Evolutionary conservation across 2,329 filamentous ascomycete species (phyloP).

Genomic region (Epichloe amarillans): DNA sequence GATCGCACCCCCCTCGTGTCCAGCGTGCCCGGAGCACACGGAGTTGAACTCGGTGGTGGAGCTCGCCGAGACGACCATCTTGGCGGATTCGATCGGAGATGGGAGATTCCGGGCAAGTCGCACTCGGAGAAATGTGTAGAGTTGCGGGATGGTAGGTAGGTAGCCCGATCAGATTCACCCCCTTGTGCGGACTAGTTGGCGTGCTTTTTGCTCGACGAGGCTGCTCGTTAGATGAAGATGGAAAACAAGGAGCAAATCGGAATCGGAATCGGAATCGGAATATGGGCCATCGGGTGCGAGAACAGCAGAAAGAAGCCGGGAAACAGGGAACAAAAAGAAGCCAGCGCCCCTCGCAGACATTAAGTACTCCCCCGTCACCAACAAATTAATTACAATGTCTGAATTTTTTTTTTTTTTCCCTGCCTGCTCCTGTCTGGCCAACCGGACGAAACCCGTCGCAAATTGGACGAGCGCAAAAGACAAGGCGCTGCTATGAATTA

Average conservation of each 20-base stretch:
- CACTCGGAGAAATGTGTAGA: background rate
- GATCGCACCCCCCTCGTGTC: background rate
- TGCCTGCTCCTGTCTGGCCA: background rate
- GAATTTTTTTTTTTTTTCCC: too few relatives aligned
- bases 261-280: too few relatives aligned
- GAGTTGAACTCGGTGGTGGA: slow-evolving; percentile 2
- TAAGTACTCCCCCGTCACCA: background rate
- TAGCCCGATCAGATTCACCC: too few relatives aligned
- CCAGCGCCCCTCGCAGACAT: background rate
- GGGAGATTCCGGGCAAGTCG: too few relatives aligned
- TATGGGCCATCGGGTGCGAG: too few relatives aligned
- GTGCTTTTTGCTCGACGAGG: too few relatives aligned
- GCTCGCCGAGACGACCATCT: background rate
- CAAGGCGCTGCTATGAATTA: background rate
- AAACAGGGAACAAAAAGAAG: background rate
- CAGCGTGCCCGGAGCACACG: background rate
- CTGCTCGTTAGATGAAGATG: background rate
- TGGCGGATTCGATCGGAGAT: background rate
- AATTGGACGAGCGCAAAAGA: background rate
- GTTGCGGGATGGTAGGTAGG: too few relatives aligned
- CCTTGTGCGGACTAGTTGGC: too few relatives aligned
- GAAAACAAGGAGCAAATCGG: too few relatives aligned
- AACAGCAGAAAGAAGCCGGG: too few relatives aligned
- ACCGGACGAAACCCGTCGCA: background rate
- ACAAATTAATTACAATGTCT: background rate